Base-by-base conservation (phyloP, 2,329 filamentous ascomycete species). In the Pseudogymnoascus sp. region DNA sequence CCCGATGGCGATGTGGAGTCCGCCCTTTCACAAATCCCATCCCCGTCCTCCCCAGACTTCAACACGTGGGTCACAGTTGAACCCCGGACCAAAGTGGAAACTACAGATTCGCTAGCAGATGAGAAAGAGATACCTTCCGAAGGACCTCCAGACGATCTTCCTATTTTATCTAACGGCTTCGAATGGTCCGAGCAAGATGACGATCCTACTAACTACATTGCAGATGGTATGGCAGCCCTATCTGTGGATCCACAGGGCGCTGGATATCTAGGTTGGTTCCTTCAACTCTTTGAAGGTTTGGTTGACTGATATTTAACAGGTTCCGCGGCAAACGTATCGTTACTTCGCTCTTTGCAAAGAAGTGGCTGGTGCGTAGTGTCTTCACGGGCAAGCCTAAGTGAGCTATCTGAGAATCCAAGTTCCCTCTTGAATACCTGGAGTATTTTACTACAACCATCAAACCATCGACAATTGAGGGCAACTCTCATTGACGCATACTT, bases 181-280 rank as follows among this genome's bases (percentile, higher is more conserved):
- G 39, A 43, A 43, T 43, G 39, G 39, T 43, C 39, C 10, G 39
- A 43, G 39, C 39, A 21, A 21, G 39, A 43, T 43, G 39, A 43
- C 16, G 39, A 43, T 43, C 39, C 39, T 21, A 43, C 39, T 4
- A 43, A 43, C 39, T 43, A 43, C 39, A 43, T 65, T 21, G 54
- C 66, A 34, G 66, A 68, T 39, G 66, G 66, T 7, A 68, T 68
- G 66, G 66, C 66, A 28, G 65, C 66, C 13, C 54, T 68, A 16
- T 65, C 66, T 14, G 65, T 67, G 23, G 62, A 65, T 19, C 63
- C 65, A 41, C 62, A 63, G 14, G 39, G 39, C 19, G 65, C 45
- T 13, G 66, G 66, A 11, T 68, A 68, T 45, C 39, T 68, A 11
- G 66, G 66, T 43, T 43, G 16, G 39, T 21, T 43, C 39, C 16